These are phyloP conservation scores for Trichoderma sp. DNA, from an alignment of 2,329 filamentous ascomycete genomes.

Conservation along the genomic window DNA sequence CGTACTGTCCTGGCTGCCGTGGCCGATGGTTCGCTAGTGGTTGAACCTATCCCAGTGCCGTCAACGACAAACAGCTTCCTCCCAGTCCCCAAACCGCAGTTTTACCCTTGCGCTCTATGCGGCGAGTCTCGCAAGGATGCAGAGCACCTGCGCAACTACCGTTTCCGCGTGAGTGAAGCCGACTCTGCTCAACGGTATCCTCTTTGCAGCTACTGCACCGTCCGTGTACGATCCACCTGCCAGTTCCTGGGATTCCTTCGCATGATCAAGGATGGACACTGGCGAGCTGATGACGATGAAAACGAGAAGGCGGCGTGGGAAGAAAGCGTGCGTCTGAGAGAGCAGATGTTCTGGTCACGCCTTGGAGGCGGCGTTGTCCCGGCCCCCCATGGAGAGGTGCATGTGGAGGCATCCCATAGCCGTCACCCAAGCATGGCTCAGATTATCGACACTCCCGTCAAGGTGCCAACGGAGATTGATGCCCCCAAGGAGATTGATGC, in stretches of 20 bases:
- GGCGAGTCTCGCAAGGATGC: constrained; percentile 77
- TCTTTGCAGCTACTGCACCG: constrained; percentile 85
- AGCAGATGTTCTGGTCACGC: constrained; percentile 96
- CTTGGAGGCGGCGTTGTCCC: constrained; percentile 91
- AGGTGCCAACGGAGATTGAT: neutral
- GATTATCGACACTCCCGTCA: neutral
- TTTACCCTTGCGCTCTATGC: constrained; percentile 80
- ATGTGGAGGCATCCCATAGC: constrained; percentile 41
- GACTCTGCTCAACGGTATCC: constrained; percentile 88
- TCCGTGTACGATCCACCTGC: constrained; percentile 81
- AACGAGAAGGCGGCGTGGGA: constrained; percentile 92
- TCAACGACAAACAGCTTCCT: constrained; percentile 48
- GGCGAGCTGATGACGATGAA: constrained; percentile 80
- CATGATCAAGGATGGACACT: constrained; percentile 90
- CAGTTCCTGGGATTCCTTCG: constrained; percentile 91
- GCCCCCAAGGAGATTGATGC: neutral
- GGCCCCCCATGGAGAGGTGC: constrained; percentile 43
- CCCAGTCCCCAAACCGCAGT: constrained; percentile 55
- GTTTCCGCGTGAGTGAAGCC: constrained; percentile 85
- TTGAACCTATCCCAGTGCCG: constrained; percentile 78
- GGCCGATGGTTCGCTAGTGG: constrained; percentile 81
- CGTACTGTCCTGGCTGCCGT: constrained; percentile 83
- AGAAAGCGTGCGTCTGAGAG: constrained; percentile 84
- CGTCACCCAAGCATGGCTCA: constrained; percentile 43
- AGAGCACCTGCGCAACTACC: constrained; percentile 75